phyloP scores from a whole-genome alignment of 805 yeast genomes.

The Ogataea glucozyma region DNA sequence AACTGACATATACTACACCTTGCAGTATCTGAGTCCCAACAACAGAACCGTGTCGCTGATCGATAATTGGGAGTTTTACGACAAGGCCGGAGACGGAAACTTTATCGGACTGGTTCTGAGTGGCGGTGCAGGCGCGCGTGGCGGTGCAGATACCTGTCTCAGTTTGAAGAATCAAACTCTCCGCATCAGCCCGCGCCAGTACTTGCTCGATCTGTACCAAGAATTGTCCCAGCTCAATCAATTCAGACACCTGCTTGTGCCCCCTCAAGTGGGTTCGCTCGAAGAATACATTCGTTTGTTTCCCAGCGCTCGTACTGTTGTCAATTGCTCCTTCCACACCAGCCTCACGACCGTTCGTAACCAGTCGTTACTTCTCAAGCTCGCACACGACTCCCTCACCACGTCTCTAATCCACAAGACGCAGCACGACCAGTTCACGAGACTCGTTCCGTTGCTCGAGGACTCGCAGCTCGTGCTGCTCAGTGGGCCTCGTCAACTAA shows the following conservation, averaged over 20 bases:
- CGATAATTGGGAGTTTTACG: slow-evolving; percentile 16
- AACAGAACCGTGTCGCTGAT: slow-evolving; percentile 8
- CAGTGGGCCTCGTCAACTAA: slow-evolving; percentile 25
- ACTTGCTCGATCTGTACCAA: slow-evolving; percentile 12
- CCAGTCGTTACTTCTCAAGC: slow-evolving; percentile 17
- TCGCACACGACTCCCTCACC: slow-evolving; percentile 6
- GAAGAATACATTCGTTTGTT: slow-evolving; percentile 10
- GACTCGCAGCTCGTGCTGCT: slow-evolving; percentile 12
- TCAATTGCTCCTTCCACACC: slow-evolving; percentile 16
- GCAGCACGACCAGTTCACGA: slow-evolving; percentile 20
- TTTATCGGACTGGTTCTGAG: slow-evolving; percentile 1
- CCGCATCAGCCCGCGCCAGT: slow-evolving; percentile 10
- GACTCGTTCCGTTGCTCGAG: slow-evolving; percentile 18
- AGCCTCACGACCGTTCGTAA: slow-evolving; percentile 12
- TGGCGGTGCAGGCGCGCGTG: slow-evolving; percentile 4
- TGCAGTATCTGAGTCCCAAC: slow-evolving; percentile 14
- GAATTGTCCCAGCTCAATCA: slow-evolving; percentile 4
- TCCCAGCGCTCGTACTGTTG: slow-evolving; percentile 14
- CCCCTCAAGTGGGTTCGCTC: slow-evolving; percentile 11
- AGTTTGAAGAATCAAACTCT: slow-evolving; percentile 12
- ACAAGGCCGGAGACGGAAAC: slow-evolving; percentile 2
- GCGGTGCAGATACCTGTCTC: slow-evolving; percentile 3
- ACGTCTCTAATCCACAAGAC: slow-evolving; percentile 19
- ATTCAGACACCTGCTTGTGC: slow-evolving; percentile 17
- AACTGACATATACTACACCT: slow-evolving; percentile 15